Percentiles rank a stretch among this genome's conserved stretches.
These are phyloP conservation scores for Aschersonia sp. DNA, from an alignment of 2,329 filamentous ascomycete species.

Conservation along the genomic window DNA sequence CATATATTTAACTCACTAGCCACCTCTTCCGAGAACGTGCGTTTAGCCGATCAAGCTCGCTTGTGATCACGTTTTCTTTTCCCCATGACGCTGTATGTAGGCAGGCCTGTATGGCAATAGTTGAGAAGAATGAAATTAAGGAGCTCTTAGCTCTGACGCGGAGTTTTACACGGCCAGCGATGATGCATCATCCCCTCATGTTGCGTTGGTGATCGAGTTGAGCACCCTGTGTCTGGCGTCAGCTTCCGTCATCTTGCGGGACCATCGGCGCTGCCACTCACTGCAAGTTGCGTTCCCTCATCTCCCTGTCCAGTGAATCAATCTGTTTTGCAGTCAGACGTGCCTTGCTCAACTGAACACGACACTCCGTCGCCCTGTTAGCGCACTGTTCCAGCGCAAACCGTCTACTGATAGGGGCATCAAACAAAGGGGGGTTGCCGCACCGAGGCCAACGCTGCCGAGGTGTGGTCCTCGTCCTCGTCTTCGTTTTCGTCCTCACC, in stretches of 20 bases:
- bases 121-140: too few species aligned
- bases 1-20: too few species aligned
- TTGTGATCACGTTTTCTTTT: too few species aligned
- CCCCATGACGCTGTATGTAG: too few species aligned
- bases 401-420: conserved; percentile 7
- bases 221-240: conserved; percentile 6
- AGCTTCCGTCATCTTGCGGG: neutral
- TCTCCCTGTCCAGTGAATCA: conserved; percentile 39
- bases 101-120: too few species aligned
- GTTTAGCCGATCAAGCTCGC: too few species aligned
- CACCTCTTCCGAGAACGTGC: too few species aligned
- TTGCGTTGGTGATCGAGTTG: conserved; percentile 10
- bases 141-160: too few species aligned
- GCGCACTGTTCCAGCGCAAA: conserved; percentile 8
- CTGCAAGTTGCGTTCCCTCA: conserved; percentile 39
- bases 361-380: neutral
- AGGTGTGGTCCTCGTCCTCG: conserved; percentile 45
- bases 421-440: conserved; percentile 33
- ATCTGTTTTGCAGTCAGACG: conserved; percentile 32
- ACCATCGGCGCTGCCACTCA: conserved; percentile 8
- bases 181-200: too few species aligned
- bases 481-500: conserved; percentile 46
- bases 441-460: conserved; percentile 53
- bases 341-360: conserved; percentile 27
- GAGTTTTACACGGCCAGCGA: too few species aligned